Evolutionary conservation across 2,329 filamentous ascomycete species (phyloP), one percentile per base, ranked within the genome.

Genomic region (Fusarium cicatricum): DNA sequence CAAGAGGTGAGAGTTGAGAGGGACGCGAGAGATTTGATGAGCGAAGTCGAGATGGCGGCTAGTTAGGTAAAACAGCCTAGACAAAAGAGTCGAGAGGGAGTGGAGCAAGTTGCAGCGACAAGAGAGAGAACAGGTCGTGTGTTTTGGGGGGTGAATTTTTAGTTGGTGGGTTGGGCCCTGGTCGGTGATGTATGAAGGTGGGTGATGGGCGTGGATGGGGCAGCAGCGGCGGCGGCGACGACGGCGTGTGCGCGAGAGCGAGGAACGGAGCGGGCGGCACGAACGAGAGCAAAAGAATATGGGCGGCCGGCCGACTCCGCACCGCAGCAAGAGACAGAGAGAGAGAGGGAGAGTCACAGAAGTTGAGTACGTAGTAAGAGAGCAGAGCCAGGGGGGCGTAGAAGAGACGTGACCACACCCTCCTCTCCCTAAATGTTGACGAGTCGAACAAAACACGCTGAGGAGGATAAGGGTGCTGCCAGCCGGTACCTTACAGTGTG

Each of bases 101-200:
- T 68, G 64, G 66, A 68, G 55, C 54, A 52, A 33, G 21, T 34
- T 12, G 51, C 39, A 40, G 32, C 58, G 62, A 52, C 12, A 42
- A 36, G 52, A 58, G 53, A 66, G 43, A 47, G 59, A 55, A 47
- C 49, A 62, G 55, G 66, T 69, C 60, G 62, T 67, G 56, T 65
- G 55, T 64, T 68, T 67, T 58, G 52, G 58, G 63, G 64, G 40
- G 58, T 55, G 64, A 60, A 55, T 44, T 55, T 62, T 62, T 62
- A 63, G 63, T 50, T 65, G 61, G 57, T 67, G 51, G 60, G 58
- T 52, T 65, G 60, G 61, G 61, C 50, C 59, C 62, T 50, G 59
- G 62, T 67, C 55, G 60, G 55, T 63, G 66, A 64, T 68, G 66
- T 62, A 65, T 61, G 54, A 52, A 66, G 66, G 66, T 68, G 66